phyloP scores from a whole-genome alignment of 768 basidiomycete species.

The Termitomyces titanicus region DNA sequence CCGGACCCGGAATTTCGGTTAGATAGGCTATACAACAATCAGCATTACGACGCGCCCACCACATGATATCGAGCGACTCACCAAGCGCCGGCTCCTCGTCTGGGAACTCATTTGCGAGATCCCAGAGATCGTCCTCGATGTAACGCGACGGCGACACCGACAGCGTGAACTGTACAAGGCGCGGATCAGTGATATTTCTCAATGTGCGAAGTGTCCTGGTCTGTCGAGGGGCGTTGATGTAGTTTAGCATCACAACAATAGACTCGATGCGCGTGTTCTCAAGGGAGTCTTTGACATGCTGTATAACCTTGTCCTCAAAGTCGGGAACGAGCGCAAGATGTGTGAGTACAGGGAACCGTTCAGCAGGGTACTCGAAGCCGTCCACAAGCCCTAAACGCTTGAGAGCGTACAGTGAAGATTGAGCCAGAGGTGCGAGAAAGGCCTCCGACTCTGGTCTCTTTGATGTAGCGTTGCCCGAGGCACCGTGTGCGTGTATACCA shows the following conservation, averaged over 20 bases:
- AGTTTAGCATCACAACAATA: conserved; percentile 14
- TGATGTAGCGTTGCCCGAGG: background rate
- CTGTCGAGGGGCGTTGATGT: background rate
- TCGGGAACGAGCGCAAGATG: conserved; percentile 12
- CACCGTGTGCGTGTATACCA: too few relatives aligned
- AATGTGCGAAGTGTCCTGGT: conserved; percentile 1
- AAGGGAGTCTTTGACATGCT: conserved; percentile 6
- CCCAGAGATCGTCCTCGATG: conserved; percentile 20
- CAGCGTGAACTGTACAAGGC: conserved; percentile 15
- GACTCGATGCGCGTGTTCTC: conserved; percentile 6
- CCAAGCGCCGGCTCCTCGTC: conserved; percentile 14
- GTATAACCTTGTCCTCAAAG: background rate
- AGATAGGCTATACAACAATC: conserved; percentile 7
- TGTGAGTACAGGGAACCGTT: conserved; percentile 12
- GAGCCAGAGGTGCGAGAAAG: background rate
- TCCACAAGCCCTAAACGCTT: conserved; percentile 8
- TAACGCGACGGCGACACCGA: conserved; percentile 8
- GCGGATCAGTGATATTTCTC: conserved; percentile 9
- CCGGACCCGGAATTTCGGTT: conserved; percentile 5
- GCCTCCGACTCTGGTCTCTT: background rate
- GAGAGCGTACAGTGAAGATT: conserved; percentile 7
- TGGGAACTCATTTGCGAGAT: conserved; percentile 16
- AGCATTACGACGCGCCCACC: background rate
- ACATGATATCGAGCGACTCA: background rate
- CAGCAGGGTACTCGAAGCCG: conserved; percentile 4